Evolutionary conservation across 192 early-diverging fungal genomes (phyloP).

Genomic region (Coemansia sp.): DNA sequence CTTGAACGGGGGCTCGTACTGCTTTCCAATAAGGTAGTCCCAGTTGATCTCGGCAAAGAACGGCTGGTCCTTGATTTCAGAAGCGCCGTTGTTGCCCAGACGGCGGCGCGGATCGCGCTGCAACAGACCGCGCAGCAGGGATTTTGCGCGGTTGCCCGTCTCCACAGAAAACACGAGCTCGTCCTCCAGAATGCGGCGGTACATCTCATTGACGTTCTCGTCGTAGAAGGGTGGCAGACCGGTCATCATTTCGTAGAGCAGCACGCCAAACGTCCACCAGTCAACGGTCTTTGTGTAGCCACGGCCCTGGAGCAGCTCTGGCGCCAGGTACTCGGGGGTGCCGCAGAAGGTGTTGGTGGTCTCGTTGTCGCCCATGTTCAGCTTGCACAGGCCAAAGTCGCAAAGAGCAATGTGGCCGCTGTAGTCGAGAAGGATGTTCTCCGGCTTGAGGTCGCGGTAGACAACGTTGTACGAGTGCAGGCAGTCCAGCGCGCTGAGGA

Average conservation of each 20-base stretch:
- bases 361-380: conserved; percentile 91
- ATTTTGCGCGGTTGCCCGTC: conserved; percentile 64
- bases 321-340: conserved; percentile 97
- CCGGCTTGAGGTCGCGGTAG: conserved; percentile 91
- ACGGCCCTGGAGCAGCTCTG: conserved; percentile 81
- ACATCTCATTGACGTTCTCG: conserved; percentile 94
- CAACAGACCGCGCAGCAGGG: conserved; percentile 68
- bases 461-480: conserved; percentile 91
- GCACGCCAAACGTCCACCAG: conserved; percentile 96
- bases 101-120: conserved; percentile 80
- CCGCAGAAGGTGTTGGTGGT: conserved; percentile 96
- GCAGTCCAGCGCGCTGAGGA: conserved; percentile 87
- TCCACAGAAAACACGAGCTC: conserved; percentile 81
- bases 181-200: conserved; percentile 90
- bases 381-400: conserved; percentile 93
- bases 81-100: conserved; percentile 81
- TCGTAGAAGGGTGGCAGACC: conserved; percentile 92
- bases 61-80: conserved; percentile 92
- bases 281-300: conserved; percentile 93
- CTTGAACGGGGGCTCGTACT: conserved; percentile 91
- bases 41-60: conserved; percentile 93
- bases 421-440: conserved; percentile 93
- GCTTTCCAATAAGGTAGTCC: conserved; percentile 83
- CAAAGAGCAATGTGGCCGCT: conserved; percentile 92
- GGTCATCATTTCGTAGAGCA: conserved; percentile 88